Conservation (phyloP, 2,329 filamentous ascomycete genomes). For the Rhinocladiella similis region DNA sequence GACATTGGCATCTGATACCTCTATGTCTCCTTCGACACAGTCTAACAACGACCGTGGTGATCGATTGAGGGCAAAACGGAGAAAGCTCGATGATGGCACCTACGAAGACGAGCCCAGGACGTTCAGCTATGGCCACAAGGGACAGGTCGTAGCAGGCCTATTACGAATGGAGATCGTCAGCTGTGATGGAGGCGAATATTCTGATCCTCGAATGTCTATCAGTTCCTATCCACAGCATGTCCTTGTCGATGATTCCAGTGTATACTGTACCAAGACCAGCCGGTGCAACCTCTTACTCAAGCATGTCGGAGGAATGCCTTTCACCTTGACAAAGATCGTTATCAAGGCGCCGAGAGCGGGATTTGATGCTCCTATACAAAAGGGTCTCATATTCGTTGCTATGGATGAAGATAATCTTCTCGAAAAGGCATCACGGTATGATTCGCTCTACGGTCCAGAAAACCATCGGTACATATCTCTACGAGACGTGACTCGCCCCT, state of each 20-base stretch:
- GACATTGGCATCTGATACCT: slow-evolving; percentile 18
- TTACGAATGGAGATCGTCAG: slow-evolving; percentile 84
- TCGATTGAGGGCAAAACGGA: slow-evolving; percentile 62
- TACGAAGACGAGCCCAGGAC: slow-evolving; percentile 48
- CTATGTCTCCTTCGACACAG: slow-evolving; percentile 7
- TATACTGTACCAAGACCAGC: slow-evolving; percentile 88
- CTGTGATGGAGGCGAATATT: slow-evolving; percentile 77
- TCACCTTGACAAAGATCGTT: slow-evolving; percentile 79
- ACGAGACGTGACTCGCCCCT: slow-evolving; percentile 34
- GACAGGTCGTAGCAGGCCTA: slow-evolving; percentile 79
- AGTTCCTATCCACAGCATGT: slow-evolving; percentile 76
- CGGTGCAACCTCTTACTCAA: slow-evolving; percentile 83
- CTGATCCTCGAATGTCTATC: slow-evolving; percentile 56
- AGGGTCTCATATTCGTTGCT: slow-evolving; percentile 88
- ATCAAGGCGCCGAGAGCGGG: slow-evolving; percentile 81
- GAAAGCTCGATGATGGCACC: slow-evolving; percentile 68
- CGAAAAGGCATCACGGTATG: slow-evolving; percentile 70
- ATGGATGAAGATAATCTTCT: slow-evolving; percentile 81
- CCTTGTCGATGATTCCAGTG: slow-evolving; percentile 74
- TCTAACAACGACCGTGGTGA: slow-evolving; percentile 29
- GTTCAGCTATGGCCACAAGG: slow-evolving; percentile 81
- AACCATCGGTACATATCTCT: slow-evolving; percentile 31
- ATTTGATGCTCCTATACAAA: slow-evolving; percentile 83
- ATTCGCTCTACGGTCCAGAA: slow-evolving; percentile 63
- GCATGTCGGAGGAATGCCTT: slow-evolving; percentile 77